Evolutionary conservation across 2,329 filamentous ascomycete genomes (phyloP).

Genomic region (Stenocarpella maydis): DNA sequence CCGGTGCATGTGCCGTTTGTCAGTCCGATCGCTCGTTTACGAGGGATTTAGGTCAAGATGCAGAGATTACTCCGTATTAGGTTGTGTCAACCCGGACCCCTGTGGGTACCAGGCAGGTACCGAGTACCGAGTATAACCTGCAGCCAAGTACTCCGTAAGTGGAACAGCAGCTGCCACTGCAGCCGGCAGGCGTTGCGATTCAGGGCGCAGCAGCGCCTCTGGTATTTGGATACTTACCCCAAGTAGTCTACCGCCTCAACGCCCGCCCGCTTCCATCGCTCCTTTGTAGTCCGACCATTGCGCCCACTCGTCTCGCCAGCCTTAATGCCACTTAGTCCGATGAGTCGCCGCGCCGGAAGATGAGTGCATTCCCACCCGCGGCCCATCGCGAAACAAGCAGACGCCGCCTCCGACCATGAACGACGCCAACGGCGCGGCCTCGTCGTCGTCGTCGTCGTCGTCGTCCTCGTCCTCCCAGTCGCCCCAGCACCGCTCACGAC

Average conservation of each 20-base stretch:
- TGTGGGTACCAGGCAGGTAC: no score
- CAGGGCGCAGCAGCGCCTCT: slow-evolving; percentile 1
- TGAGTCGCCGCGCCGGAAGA: slow-evolving; percentile 28
- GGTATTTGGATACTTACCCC: no score
- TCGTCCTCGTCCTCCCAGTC: slow-evolving; percentile 40
- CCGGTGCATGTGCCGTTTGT: not conserved
- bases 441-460: slow-evolving; percentile 43
- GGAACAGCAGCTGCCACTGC: no score
- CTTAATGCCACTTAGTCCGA: slow-evolving; percentile 6
- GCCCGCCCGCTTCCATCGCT: not conserved
- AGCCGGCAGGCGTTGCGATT: not conserved
- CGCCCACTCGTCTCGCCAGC: not conserved
- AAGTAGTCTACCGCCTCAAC: not conserved
- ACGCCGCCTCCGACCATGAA: slow-evolving; percentile 36
- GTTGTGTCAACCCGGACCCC: no score
- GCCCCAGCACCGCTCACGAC: slow-evolving; percentile 44
- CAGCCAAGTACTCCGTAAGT: no score
- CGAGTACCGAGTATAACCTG: no score
- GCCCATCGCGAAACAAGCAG: slow-evolving; percentile 23
- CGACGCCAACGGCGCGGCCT: slow-evolving; percentile 39
- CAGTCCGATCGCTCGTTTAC: not conserved
- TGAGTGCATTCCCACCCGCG: slow-evolving; percentile 27
- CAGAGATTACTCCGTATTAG: no score
- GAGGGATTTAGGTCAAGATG: no score
- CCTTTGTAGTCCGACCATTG: not conserved